Evolutionary conservation across 2,329 filamentous ascomycete genomes (phyloP).

Genomic region (Fusarium continuum): DNA sequence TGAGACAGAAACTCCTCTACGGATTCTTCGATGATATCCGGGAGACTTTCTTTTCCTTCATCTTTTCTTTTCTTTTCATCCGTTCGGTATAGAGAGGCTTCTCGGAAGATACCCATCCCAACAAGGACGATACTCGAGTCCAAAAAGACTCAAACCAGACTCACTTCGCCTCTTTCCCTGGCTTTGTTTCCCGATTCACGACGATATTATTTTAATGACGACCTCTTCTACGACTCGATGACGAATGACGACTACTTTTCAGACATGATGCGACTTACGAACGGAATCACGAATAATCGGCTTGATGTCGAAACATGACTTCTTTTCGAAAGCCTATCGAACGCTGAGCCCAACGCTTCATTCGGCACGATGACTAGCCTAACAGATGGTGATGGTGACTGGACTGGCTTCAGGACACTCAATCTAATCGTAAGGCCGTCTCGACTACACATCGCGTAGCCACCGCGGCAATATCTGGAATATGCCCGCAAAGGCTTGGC

Average conservation of each 20-base stretch:
- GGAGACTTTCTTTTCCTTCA: conserved; percentile 36
- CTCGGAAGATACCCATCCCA: conserved; percentile 39
- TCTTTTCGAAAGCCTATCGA: conserved; percentile 44
- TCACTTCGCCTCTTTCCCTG: conserved; percentile 53
- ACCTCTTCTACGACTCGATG: conserved; percentile 53
- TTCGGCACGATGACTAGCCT: conserved; percentile 44
- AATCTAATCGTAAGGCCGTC: conserved; percentile 43
- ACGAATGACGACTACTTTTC: conserved; percentile 50
- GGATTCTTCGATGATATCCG: conserved; percentile 52
- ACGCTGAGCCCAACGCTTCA: conserved; percentile 41
- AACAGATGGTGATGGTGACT: conserved; percentile 28
- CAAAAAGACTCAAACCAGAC: conserved; percentile 37
- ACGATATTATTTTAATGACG: conserved; percentile 52
- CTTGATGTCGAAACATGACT: conserved; percentile 48
- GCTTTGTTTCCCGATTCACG: conserved; percentile 55
- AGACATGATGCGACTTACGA: conserved; percentile 48
- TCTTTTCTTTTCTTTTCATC: conserved; percentile 30
- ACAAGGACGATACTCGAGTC: conserved; percentile 26
- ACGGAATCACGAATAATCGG: conserved; percentile 42
- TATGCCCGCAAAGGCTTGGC: conserved; percentile 51
- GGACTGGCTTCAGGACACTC: conserved; percentile 44
- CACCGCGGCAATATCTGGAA: conserved; percentile 52
- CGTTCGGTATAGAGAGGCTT: conserved; percentile 44
- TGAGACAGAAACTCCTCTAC: conserved; percentile 58
- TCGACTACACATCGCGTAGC: conserved; percentile 49